Evolutionary conservation across 2,329 filamentous ascomycete species (phyloP), one percentile per base, ranked within the genome.

Genomic region (Penicillium olsonii): DNA sequence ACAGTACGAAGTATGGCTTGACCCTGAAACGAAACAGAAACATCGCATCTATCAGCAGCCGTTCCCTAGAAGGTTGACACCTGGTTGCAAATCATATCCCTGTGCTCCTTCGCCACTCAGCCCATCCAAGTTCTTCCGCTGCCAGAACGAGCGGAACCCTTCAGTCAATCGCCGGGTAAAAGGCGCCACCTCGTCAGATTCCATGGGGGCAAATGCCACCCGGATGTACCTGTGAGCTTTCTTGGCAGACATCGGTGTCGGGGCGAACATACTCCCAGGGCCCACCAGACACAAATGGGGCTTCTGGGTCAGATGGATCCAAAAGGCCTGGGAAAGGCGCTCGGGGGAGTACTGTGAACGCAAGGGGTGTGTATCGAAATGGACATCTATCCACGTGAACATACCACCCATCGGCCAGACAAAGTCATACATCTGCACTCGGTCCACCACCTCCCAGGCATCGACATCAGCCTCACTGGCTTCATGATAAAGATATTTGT

Each of bases 361-460:
- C 12, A 95, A 78, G 11, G 90, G 89, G 65, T 96, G 91, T 2
- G 77, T 75, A 46, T 87, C 81, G 60, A 91, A 87, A 65, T 84
- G 79, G 53, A 94, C 72, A 48, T 82, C 79, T 3, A 95, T 63
- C 92, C 92, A 96, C 48, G 95, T 72, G 69, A 96, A 96, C 91
- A 96, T 96, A 65, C 92, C 92, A 29, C 86, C 92, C 22, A 87
- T 82, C 1, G 92, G 91, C 79, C 88, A 90, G 59, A 81, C 72
- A 65, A 95, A 96, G 38, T 85, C 82, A 69, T 86, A 88, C 58
- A 95, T 80, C 52, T 80, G 78, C 1, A 82, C 87, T 72, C 88
- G 91, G 62, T 85, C 84, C 39, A 95, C 80, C 51, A 92, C 80
- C 51, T 85, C 82, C 85, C 88, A 94, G 50, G 88, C 87, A 34